phyloP scores from a whole-genome alignment of 768 basidiomycete genomes.

The Brasilioporus rufonigricans region DNA sequence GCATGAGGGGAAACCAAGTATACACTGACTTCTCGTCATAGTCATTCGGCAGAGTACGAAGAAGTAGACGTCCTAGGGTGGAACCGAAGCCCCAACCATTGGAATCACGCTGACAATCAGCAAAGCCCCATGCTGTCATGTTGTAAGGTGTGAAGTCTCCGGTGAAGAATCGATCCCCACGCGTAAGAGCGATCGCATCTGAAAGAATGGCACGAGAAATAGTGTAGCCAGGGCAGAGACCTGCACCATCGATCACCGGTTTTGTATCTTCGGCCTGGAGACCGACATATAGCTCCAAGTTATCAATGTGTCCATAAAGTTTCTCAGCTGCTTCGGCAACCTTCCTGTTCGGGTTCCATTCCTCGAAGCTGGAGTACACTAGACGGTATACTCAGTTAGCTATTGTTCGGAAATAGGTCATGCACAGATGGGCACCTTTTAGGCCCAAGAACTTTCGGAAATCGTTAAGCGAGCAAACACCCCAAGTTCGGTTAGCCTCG shows the following conservation, averaged over 20 bases:
- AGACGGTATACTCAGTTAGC: neutral
- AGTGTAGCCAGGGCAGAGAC: constrained; percentile 85
- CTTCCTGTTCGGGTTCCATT: constrained; percentile 77
- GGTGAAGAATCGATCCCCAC: constrained; percentile 82
- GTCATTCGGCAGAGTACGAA: constrained; percentile 70
- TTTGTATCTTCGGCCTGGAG: constrained; percentile 78
- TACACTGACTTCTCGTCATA: constrained; percentile 70
- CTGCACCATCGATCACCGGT: constrained; percentile 72
- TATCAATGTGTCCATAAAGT: constrained; percentile 72
- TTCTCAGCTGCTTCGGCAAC: constrained; percentile 73
- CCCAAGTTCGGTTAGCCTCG: constrained; percentile 72
- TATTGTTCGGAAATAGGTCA: neutral
- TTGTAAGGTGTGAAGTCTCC: constrained; percentile 80
- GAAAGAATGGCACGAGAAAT: constrained; percentile 82
- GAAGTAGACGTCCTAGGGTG: constrained; percentile 67
- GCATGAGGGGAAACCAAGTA: constrained; percentile 89
- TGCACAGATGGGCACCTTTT: constrained; percentile 48
- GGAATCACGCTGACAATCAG: constrained; percentile 75
- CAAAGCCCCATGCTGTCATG: constrained; percentile 80
- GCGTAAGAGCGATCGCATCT: constrained; percentile 83
- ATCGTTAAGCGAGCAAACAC: constrained; percentile 80
- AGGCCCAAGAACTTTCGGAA: constrained; percentile 81
- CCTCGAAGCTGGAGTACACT: constrained; percentile 70
- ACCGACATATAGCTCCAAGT: constrained; percentile 79
- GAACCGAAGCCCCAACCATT: constrained; percentile 68